These are phyloP conservation scores for Metarhizium humberi DNA, from an alignment of 2,329 filamentous ascomycete genomes.

Conservation along the genomic window DNA sequence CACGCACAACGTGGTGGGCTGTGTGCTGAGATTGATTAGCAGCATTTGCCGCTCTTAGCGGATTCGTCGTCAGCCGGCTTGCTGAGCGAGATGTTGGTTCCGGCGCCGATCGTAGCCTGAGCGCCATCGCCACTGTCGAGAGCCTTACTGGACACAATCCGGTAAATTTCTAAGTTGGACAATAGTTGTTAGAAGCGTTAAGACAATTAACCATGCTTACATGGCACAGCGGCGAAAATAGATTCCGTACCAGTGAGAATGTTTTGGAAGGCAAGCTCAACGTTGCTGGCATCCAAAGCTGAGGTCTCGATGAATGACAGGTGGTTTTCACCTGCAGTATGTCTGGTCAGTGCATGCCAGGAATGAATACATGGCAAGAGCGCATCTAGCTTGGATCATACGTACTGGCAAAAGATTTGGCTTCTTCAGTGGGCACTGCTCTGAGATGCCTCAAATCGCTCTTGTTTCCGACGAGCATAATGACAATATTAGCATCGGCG, in stretches of 20 bases:
- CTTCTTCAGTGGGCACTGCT: constrained; percentile 94
- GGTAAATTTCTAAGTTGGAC: constrained; percentile 78
- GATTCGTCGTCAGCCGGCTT: constrained; percentile 70
- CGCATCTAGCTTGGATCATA: constrained; percentile 6
- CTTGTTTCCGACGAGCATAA: constrained; percentile 99
- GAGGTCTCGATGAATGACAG: constrained; percentile 99
- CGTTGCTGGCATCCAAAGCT: constrained; percentile 95
- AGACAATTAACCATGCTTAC: neutral
- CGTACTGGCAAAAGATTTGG: constrained; percentile 93
- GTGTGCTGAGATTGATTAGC: constrained; percentile 39
- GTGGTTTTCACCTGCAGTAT: constrained; percentile 75
- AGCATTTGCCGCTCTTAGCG: constrained; percentile 74
- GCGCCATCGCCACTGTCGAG: constrained; percentile 80
- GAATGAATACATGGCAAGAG: too few relatives aligned
- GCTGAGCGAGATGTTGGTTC: constrained; percentile 78
- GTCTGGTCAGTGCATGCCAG: constrained; percentile 3
- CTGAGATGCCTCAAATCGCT: constrained; percentile 98
- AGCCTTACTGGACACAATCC: constrained; percentile 96
- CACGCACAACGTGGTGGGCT: constrained; percentile 16
- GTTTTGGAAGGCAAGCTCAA: constrained; percentile 98
- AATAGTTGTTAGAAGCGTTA: neutral
- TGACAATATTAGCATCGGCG: constrained; percentile 97
- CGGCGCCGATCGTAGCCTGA: constrained; percentile 69
- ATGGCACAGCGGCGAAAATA: neutral
- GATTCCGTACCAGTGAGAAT: constrained; percentile 77